These are phyloP conservation scores for Pezicula carpinea DNA, from an alignment of 2,329 filamentous ascomycete species.

Conservation along the genomic window DNA sequence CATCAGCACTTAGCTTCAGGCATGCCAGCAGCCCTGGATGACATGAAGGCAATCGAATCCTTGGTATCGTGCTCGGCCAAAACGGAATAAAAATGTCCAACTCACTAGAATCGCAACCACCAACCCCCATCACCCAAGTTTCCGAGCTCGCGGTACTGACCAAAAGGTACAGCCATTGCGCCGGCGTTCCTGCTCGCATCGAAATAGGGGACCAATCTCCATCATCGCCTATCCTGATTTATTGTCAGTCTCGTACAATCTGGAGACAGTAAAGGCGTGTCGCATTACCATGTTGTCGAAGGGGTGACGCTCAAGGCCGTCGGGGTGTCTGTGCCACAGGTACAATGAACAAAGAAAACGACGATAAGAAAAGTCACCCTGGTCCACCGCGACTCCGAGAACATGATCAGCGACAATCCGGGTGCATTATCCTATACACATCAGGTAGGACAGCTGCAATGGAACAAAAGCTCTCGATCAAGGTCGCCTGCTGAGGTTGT, in stretches of 20 bases:
- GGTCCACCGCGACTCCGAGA: conserved; percentile 15
- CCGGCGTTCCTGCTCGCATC: conserved; percentile 51
- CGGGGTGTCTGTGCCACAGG: neutral
- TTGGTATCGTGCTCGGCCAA: neutral
- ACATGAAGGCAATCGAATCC: too few species aligned
- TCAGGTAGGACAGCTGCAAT: neutral
- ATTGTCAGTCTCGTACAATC: conserved; percentile 2
- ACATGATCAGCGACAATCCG: conserved; percentile 13
- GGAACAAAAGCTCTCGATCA: neutral
- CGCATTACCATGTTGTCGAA: conserved; percentile 21
- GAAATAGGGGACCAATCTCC: conserved; percentile 69
- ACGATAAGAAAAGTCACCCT: conserved; percentile 5
- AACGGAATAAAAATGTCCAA: conserved; percentile 8
- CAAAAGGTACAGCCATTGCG: conserved; percentile 49
- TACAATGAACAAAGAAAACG: conserved; percentile 8
- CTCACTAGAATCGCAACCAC: conserved; percentile 43
- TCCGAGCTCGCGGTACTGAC: conserved; percentile 67
- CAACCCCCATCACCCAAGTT: conserved; percentile 61
- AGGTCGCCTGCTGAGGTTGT: neutral
- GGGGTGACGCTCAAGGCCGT: conserved; percentile 22
- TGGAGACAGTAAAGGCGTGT: neutral
- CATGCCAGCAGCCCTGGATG: too few species aligned
- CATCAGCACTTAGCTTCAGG: neutral
- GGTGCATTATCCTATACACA: conserved; percentile 5
- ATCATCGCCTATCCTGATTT: conserved; percentile 55